Base-by-base conservation (phyloP, 805 yeast genomes). In the Ogataea thermomethanolica region DNA sequence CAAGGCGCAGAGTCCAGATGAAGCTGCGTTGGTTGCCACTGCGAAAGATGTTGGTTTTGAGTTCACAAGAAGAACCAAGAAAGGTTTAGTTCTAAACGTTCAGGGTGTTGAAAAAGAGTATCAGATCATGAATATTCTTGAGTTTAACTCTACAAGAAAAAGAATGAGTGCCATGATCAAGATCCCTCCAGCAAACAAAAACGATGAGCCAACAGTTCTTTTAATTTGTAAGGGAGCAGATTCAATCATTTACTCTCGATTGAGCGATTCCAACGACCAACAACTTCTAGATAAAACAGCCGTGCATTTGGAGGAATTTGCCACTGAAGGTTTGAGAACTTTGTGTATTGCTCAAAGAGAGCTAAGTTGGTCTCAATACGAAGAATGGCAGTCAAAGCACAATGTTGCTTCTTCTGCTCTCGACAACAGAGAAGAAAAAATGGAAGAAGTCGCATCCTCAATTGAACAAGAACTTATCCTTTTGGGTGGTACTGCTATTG, bases 151-250 rank as follows among this genome's bases (percentile, higher is more conserved):
- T 7, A 82, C 93, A 0, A 78, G 95, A 68, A 84, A 84, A 66
- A 79, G 95, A 71, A 84, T 84, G 95, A 81, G 90, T 71, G 84
- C 85, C 11, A 80, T 84, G 48, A 71, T 84, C 27, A 83, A 82
- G 58, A 69, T 85, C 29, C 89, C 89, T 1, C 61, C 75, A 9
- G 56, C 57, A 3, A 48, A 45, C 3, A 69, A 68, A 29, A 66
- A 63, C 29, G 77, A 67, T 15, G 73, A 74, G 35, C 79, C 79
- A 22, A 78, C 70, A 37, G 87, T 83, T 0, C 62, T 84, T 29
- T 65, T 84, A 49, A 76, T 84, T 42, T 84, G 91, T 67, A 85
- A 85, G 62, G 95, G 95, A 65, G 95, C 95, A 2, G 95, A 85
- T 63, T 81, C 88, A 23, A 74, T 84, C 39, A 84, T 85, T 35